These are phyloP conservation scores for Apostasia shenzhenica DNA, from an alignment of 106 monocot species.

Conservation along the genomic window DNA sequence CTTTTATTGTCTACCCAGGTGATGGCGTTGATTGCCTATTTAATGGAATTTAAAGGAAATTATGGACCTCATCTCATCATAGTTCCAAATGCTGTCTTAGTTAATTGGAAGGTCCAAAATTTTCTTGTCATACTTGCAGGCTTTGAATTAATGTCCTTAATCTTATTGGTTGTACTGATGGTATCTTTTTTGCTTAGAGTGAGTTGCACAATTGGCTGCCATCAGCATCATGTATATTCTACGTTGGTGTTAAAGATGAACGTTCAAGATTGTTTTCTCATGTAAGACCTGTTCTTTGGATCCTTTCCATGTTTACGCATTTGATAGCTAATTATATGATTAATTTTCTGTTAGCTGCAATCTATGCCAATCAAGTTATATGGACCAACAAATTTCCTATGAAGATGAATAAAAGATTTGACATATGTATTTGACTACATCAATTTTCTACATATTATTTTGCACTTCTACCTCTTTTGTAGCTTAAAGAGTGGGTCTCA, in stretches of 20 bases:
- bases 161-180: constrained; percentile 2
- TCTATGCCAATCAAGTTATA: background rate
- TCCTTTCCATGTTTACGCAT: no score
- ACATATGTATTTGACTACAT: no score
- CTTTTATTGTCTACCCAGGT: constrained; percentile 42
- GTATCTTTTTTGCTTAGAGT: constrained; percentile 49
- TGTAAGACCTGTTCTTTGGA: constrained; percentile 29
- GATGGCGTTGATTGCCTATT: constrained; percentile 96
- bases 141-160: constrained; percentile 12
- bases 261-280: constrained; percentile 77
- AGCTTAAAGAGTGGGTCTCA: no score
- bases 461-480: no score
- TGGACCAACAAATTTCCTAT: no score
- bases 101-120: constrained; percentile 90
- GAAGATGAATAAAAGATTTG: no score
- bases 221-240: constrained; percentile 84
- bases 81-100: constrained; percentile 96
- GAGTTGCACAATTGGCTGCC: constrained; percentile 92
- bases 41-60: constrained; percentile 99
- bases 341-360: background rate
- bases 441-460: no score
- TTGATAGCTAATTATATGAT: background rate
- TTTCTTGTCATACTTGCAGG: background rate
- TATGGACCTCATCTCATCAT: constrained; percentile 99
- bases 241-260: constrained; percentile 90